phyloP scores from a whole-genome alignment of 208 protist species.

The Blechomonas ayalai region DNA sequence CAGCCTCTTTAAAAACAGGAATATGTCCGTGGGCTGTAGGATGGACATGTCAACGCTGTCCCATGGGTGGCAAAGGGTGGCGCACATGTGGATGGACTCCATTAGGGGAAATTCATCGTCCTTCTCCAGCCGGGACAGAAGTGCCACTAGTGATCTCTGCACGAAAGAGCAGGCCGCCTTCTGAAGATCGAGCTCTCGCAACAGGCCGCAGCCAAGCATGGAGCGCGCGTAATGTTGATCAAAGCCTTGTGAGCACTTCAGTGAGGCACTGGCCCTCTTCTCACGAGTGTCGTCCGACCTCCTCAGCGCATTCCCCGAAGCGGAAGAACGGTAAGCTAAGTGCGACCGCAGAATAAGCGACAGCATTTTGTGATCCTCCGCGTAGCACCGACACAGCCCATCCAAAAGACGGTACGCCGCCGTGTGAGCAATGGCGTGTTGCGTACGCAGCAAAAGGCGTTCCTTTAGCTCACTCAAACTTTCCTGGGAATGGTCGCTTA shows the following conservation, averaged over 20 bases:
- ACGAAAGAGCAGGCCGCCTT: constrained; percentile 73
- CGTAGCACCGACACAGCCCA: constrained; percentile 43
- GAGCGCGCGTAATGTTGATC: constrained; percentile 54
- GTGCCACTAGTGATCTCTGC: constrained; percentile 36
- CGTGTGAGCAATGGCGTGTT: constrained; percentile 37
- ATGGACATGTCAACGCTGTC: constrained; percentile 79
- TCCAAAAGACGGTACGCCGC: constrained; percentile 59
- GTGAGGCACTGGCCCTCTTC: not conserved
- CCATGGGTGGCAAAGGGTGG: constrained; percentile 81
- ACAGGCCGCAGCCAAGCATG: constrained; percentile 75
- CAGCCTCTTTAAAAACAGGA: constrained; percentile 53
- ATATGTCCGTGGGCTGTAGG: constrained; percentile 63
- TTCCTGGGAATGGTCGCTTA: constrained; percentile 27
- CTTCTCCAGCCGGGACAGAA: constrained; percentile 19
- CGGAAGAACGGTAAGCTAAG: constrained; percentile 15
- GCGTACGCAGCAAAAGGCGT: constrained; percentile 31
- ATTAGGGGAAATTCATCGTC: constrained; percentile 1
- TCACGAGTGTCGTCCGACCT: no score
- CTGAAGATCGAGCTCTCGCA: constrained; percentile 68
- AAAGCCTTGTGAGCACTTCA: constrained; percentile 9
- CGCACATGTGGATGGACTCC: constrained; percentile 43
- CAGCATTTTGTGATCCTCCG: constrained; percentile 31
- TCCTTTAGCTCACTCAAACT: constrained; percentile 26
- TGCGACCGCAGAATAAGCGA: constrained; percentile 31
- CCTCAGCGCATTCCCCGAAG: no score